Percentiles rank a stretch among this genome's conserved stretches.
These are phyloP conservation scores for Ascobolus immersus DNA, from an alignment of 495 filamentous ascomycete genomes.

Conservation along the genomic window DNA sequence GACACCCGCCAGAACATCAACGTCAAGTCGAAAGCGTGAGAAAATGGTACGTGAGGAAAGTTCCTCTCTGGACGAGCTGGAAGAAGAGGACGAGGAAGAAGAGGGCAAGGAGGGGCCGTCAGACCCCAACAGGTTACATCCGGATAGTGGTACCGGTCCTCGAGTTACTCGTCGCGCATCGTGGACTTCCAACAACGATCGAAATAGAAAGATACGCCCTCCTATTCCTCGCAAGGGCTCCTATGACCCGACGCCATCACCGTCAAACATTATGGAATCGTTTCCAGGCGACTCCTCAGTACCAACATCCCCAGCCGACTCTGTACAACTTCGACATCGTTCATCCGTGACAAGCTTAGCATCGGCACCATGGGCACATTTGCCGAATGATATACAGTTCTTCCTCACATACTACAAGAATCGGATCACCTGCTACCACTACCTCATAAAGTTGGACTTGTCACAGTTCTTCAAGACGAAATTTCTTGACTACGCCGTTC, in stretches of 20 bases:
- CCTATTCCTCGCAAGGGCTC: too few species aligned
- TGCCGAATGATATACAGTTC: constrained; percentile 37
- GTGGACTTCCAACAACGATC: too few species aligned
- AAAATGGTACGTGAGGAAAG: constrained; percentile 13
- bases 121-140: too few species aligned
- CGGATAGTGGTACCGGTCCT: too few species aligned
- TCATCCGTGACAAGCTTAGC: constrained; percentile 10
- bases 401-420: constrained; percentile 57
- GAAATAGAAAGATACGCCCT: too few species aligned
- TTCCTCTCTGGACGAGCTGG: constrained; percentile 15
- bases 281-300: constrained; percentile 13
- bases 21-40: constrained; percentile 10
- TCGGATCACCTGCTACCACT: constrained; percentile 54
- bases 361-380: constrained; percentile 16
- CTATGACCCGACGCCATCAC: not conserved
- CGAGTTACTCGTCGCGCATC: too few species aligned
- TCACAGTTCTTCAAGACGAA: constrained; percentile 45
- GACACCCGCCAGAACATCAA: constrained; percentile 9
- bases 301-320: constrained; percentile 9
- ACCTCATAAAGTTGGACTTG: constrained; percentile 41
- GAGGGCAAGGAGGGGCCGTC: constrained; percentile 9
- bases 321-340: constrained; percentile 6
- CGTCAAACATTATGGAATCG: too few species aligned
- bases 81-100: constrained; percentile 16
- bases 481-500: constrained; percentile 44